phyloP scores from a whole-genome alignment of 2,329 filamentous ascomycete genomes.

The Colletotrichum sp. region DNA sequence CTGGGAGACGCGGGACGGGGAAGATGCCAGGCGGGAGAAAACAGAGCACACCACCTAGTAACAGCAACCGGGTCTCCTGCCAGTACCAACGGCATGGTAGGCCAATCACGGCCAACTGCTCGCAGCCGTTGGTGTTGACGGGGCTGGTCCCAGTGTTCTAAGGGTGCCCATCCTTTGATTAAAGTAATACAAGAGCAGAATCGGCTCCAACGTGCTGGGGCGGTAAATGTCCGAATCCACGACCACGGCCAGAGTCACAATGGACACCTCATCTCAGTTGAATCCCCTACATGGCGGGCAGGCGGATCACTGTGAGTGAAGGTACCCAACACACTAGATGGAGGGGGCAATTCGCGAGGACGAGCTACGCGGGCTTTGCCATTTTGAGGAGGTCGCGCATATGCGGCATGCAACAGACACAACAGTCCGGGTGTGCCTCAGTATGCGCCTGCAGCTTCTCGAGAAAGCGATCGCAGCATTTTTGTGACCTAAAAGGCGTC shows the following conservation, averaged over 20 bases:
- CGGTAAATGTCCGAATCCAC: neutral
- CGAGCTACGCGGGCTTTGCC: neutral
- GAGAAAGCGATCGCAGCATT: neutral
- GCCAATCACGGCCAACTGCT: neutral
- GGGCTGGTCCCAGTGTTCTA: neutral
- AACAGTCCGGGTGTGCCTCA: neutral
- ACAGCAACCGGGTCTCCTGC: neutral
- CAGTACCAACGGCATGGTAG: conserved; percentile 4
- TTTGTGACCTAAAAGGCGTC: neutral
- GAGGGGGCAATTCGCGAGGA: neutral
- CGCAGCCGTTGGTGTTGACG: neutral
- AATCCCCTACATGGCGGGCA: neutral
- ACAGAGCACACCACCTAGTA: neutral
- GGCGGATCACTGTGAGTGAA: neutral
- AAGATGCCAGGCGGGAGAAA: neutral
- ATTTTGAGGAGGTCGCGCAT: conserved; percentile 5
- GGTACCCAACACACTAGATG: neutral
- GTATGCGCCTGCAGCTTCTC: neutral
- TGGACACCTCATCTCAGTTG: neutral
- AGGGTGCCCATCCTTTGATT: neutral
- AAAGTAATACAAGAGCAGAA: neutral
- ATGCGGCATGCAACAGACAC: conserved; percentile 3
- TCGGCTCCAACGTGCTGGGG: conserved; percentile 1
- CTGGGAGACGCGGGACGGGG: neutral
- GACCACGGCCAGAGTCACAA: neutral